Evolutionary conservation across 2,329 filamentous ascomycete genomes (phyloP).

Genomic region (Aspergillus versicolor): DNA sequence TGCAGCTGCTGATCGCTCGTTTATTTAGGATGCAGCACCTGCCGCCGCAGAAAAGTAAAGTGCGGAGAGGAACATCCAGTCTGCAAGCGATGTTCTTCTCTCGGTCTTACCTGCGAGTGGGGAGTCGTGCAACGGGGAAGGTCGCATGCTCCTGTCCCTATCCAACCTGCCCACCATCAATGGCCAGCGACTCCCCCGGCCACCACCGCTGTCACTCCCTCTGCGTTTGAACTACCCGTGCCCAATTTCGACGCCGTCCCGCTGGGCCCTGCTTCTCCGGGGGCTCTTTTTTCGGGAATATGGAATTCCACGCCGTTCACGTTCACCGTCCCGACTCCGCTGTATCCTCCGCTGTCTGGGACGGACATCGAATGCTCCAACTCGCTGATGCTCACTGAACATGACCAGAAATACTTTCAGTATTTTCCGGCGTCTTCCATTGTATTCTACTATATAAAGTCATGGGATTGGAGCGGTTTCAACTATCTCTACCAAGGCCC

Average conservation of each 20-base stretch:
- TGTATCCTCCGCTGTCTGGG: constrained; percentile 25
- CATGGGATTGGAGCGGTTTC: constrained; percentile 39
- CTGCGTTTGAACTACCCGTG: constrained; percentile 1
- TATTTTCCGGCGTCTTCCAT: constrained; percentile 9
- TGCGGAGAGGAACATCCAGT: constrained; percentile 36
- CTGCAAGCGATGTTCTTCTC: constrained; percentile 32
- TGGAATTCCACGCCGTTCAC: constrained; percentile 17
- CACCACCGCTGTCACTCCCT: background rate
- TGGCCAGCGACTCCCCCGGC: constrained; percentile 11
- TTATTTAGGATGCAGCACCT: constrained; percentile 38
- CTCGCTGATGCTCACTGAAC: constrained; percentile 30
- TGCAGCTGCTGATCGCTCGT: constrained; percentile 5
- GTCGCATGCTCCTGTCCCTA: constrained; percentile 22
- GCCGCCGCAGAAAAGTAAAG: constrained; percentile 37
- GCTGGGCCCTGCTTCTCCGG: constrained; percentile 10
- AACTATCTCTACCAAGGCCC: constrained; percentile 38
- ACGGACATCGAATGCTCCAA: constrained; percentile 30
- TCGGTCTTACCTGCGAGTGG: constrained; percentile 37
- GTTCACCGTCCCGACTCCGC: constrained; percentile 20
- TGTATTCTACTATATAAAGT: constrained; percentile 30
- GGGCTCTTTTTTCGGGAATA: constrained; percentile 12
- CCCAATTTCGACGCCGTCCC: constrained; percentile 9
- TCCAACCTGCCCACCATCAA: constrained; percentile 25
- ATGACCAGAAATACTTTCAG: constrained; percentile 7
- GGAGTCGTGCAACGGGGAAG: constrained; percentile 28